Conservation (phyloP, 2,329 filamentous ascomycete genomes). For the Coleophoma crateriformis region DNA sequence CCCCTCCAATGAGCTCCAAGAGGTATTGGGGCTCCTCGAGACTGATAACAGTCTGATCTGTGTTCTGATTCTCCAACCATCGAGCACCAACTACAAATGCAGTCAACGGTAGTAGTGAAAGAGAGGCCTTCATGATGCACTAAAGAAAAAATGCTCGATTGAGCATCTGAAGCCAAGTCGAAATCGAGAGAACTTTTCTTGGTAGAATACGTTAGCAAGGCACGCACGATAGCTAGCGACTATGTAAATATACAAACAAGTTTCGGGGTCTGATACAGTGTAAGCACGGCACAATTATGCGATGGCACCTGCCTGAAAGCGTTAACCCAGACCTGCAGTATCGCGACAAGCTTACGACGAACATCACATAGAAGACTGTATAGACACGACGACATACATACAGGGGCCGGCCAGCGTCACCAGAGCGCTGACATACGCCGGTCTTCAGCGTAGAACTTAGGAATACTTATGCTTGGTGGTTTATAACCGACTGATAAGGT, state of each 20-base stretch:
- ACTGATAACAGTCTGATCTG: conserved; percentile 39
- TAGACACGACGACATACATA: too few relatives aligned
- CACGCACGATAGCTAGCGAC: not conserved
- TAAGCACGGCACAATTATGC: not conserved
- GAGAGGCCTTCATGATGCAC: conserved; percentile 39
- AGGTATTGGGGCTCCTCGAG: conserved; percentile 47
- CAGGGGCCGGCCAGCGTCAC: too few relatives aligned
- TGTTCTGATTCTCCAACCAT: conserved; percentile 44
- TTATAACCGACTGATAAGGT: too few relatives aligned
- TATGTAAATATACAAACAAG: too few relatives aligned
- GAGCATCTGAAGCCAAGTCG: not conserved
- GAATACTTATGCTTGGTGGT: too few relatives aligned
- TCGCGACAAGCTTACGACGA: too few relatives aligned
- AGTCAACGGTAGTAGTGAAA: conserved; percentile 44
- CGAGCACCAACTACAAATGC: conserved; percentile 44
- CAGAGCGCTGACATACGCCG: too few relatives aligned
- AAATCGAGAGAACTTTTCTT: not conserved
- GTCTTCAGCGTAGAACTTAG: too few relatives aligned
- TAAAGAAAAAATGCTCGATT: not conserved
- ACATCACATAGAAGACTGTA: too few relatives aligned
- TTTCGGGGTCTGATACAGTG: not conserved
- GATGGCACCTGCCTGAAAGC: not conserved
- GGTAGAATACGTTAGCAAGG: not conserved
- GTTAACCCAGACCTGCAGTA: too few relatives aligned
- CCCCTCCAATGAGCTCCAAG: conserved; percentile 73